These are phyloP conservation scores for Oryza australiensis DNA, from an alignment of 176 grass and related monocot genomes.

Conservation along the genomic window DNA sequence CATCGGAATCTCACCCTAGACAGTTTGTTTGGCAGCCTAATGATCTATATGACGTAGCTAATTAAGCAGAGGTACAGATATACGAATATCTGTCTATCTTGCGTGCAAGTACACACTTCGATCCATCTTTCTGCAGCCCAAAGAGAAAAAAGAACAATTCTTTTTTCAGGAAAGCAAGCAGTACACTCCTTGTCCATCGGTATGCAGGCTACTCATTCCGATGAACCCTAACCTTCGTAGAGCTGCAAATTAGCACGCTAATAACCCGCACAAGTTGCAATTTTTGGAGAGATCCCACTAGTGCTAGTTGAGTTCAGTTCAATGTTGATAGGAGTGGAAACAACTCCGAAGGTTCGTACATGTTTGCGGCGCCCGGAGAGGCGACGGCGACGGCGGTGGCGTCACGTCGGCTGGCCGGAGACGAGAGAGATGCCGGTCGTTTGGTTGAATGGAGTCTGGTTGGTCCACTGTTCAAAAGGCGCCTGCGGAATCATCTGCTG, in stretches of 20 bases:
- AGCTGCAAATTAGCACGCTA: not conserved
- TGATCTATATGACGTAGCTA: slow-evolving; percentile 15
- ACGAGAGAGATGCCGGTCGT: not conserved
- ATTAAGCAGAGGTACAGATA: not conserved
- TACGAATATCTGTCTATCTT: slow-evolving; percentile 10
- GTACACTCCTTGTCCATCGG: not conserved
- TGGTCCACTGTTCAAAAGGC: slow-evolving; percentile 12
- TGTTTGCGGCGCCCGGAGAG: not conserved
- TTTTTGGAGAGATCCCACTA: not conserved
- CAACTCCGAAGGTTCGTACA: not conserved
- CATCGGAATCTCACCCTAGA: slow-evolving; percentile 19
- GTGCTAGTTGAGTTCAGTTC: not conserved
- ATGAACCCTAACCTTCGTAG: slow-evolving; percentile 15
- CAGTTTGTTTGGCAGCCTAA: slow-evolving; percentile 16
- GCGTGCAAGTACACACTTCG: slow-evolving; percentile 28
- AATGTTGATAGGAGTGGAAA: not conserved
- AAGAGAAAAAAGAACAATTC: slow-evolving; percentile 12
- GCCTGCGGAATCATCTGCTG: not conserved
- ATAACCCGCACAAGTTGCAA: not conserved
- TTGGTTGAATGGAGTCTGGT: not conserved
- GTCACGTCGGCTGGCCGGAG: slow-evolving; percentile 25
- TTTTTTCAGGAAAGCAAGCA: slow-evolving; percentile 19
- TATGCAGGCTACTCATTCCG: slow-evolving; percentile 21
- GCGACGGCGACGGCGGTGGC: not conserved
- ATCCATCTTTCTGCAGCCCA: slow-evolving; percentile 26